Conservation (phyloP, 1,284 basidiomycete species). For the Bondarzewia mesenterica region DNA sequence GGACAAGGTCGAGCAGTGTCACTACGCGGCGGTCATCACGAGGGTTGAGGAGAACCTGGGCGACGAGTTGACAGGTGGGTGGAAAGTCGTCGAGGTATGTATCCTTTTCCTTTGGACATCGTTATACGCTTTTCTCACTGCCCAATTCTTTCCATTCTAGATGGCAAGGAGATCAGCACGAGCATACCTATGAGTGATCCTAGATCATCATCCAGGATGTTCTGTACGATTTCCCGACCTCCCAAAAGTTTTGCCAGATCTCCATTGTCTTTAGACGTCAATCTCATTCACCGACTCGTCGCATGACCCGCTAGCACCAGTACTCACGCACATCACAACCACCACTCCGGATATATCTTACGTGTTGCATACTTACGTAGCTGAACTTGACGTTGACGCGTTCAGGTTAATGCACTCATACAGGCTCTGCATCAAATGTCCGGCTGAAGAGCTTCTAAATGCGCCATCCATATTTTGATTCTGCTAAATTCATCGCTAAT, state of each 20-base stretch:
- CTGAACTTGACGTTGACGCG: neutral
- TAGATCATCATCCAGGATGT: neutral
- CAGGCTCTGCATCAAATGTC: neutral
- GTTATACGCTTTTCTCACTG: neutral
- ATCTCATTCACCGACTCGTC: too few species aligned
- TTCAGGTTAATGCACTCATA: neutral
- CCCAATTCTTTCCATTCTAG: too few species aligned
- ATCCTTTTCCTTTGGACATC: neutral
- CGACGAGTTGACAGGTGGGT: slow-evolving; percentile 93
- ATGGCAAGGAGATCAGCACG: slow-evolving; percentile 34
- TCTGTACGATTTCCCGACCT: neutral
- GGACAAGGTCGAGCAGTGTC: slow-evolving; percentile 86
- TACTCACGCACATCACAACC: neutral
- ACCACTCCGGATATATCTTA: neutral
- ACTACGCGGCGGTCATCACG: slow-evolving; percentile 90
- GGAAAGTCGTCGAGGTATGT: slow-evolving; percentile 94
- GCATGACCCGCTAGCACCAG: neutral
- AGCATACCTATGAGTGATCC: slow-evolving; percentile 25
- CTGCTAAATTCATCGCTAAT: too few species aligned
- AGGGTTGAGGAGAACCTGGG: slow-evolving; percentile 80
- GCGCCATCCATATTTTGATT: too few species aligned
- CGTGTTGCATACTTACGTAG: neutral
- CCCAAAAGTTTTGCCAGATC: neutral
- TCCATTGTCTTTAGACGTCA: neutral
- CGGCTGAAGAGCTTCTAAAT: too few species aligned